Conservation (phyloP, 1,139 yeast genomes). For the Starmera stellimalicola region DNA sequence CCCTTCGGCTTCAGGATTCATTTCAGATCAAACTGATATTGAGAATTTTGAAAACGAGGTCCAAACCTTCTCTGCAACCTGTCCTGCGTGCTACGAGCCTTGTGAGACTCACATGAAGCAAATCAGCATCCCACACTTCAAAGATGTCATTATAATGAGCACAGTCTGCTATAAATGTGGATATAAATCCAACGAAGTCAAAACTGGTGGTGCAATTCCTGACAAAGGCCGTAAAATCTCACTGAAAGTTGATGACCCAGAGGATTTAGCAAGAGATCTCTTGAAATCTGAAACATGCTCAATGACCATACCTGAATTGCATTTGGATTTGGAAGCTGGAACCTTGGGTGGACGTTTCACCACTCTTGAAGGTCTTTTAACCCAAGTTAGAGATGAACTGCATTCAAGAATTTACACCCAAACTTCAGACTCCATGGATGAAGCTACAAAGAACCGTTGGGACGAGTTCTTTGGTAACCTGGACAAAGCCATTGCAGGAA, state of each 20-base stretch:
- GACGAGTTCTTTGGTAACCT: conserved; percentile 62
- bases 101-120: conserved; percentile 96
- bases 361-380: conserved; percentile 85
- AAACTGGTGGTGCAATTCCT: conserved; percentile 97
- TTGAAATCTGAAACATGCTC: conserved; percentile 93
- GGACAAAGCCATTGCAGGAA: conserved; percentile 78
- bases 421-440: conserved; percentile 89
- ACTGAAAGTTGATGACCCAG: conserved; percentile 77
- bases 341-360: conserved; percentile 98
- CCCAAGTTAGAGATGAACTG: conserved; percentile 85
- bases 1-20: conserved; percentile 46
- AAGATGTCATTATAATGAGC: conserved; percentile 94
- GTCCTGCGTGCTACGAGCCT: conserved; percentile 77
- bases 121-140: conserved; percentile 94
- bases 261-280: conserved; percentile 90
- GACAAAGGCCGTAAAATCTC: conserved; percentile 70
- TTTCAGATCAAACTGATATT: conserved; percentile 67
- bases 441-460: conserved; percentile 72
- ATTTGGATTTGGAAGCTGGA: conserved; percentile 88
- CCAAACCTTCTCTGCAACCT: conserved; percentile 85
- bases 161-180: conserved; percentile 92
- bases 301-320: conserved; percentile 74
- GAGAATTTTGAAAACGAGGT: conserved; percentile 84
- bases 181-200: conserved; percentile 93
- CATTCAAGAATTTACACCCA: conserved; percentile 77